Evolutionary conservation across 2,329 filamentous ascomycete genomes (phyloP).

Genomic region (Triangularia setosa): DNA sequence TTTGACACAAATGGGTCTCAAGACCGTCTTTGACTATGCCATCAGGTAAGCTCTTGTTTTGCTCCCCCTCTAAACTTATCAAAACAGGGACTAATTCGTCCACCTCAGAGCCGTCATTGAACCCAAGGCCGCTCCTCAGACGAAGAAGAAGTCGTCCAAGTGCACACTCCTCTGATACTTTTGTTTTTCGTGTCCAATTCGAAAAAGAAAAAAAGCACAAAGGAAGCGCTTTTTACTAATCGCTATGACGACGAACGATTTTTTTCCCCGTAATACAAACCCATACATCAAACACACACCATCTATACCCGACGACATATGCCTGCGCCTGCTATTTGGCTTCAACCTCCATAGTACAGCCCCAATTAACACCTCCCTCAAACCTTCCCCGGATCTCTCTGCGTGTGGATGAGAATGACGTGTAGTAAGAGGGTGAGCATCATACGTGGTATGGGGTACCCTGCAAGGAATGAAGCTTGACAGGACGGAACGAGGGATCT

Average conservation of each 20-base stretch:
- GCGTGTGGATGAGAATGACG: conserved; percentile 1
- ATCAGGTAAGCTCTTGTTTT: conserved; percentile 69
- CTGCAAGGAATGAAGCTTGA: not conserved
- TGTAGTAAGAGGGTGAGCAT: not conserved
- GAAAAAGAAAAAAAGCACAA: not conserved
- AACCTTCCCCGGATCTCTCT: not conserved
- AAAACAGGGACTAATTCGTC: conserved; percentile 23
- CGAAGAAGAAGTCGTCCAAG: conserved; percentile 40
- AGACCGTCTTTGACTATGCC: conserved; percentile 98
- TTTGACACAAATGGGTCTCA: conserved; percentile 91
- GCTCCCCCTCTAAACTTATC: not conserved
- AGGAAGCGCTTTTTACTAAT: not conserved
- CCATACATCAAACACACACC: conserved; percentile 17
- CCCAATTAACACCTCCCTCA: conserved; percentile 12
- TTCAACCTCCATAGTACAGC: conserved; percentile 1
- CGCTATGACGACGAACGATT: conserved; percentile 15
- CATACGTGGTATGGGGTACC: not conserved
- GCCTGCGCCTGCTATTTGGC: conserved; percentile 13
- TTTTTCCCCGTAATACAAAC: conserved; percentile 16
- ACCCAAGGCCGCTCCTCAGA: conserved; percentile 55
- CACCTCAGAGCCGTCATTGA: conserved; percentile 63
- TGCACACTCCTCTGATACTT: conserved; percentile 62
- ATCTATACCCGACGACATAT: conserved; percentile 25
- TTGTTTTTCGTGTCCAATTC: not conserved
- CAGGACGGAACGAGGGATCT: not conserved